Evolutionary conservation across 495 filamentous ascomycete species (phyloP), one percentile per base, ranked within the genome.

Genomic region (Trichocladium uniseriatum): DNA sequence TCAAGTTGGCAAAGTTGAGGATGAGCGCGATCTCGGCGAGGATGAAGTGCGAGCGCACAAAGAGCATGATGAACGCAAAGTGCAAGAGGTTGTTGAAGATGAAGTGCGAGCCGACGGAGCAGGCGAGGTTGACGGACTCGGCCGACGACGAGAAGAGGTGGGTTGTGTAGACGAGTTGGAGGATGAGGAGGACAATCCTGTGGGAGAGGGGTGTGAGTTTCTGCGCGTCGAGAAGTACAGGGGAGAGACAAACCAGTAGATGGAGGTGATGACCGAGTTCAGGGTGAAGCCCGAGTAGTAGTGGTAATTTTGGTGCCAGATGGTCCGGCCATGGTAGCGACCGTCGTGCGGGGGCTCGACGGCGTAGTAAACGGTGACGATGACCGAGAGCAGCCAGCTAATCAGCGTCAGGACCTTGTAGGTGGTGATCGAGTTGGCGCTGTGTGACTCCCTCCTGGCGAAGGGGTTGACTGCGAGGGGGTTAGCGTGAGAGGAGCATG

Each of bases 1-100:
- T 70, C 38, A 92, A 76, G 64, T 94, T 89, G 69, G 87, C 68
- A 61, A 89, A 84, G 67, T 94, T 88, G 69, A 85, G 67, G 50
- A 88, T 70, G 52, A 92, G 65, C 55, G 94, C 71, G 39, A 90
- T 36, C 71, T 91, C 84, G 18, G 84, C 77, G 77, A 76, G 81
- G 55, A 71, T 52, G 68, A 90, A 89, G 64, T 82, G 72, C 39
- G 72, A 76, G 52, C 83, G 80, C 20, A 83, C 80, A 77, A 89
- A 94, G 47, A 94, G 79, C 69, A 90, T 79, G 32, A 94, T 77
- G 69, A 86, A 94, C 41, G 71, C 76, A 43, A 87, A 82, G 57
- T 84, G 72, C 41, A 94, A 77, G 11, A 95, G 65, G 69, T 94
- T 94, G 73, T 83, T 82, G 57, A 86, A 49, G 61, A 92, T 90